These are phyloP conservation scores for Diaporthe vexans DNA, from an alignment of 2,329 filamentous ascomycete genomes.

Conservation along the genomic window DNA sequence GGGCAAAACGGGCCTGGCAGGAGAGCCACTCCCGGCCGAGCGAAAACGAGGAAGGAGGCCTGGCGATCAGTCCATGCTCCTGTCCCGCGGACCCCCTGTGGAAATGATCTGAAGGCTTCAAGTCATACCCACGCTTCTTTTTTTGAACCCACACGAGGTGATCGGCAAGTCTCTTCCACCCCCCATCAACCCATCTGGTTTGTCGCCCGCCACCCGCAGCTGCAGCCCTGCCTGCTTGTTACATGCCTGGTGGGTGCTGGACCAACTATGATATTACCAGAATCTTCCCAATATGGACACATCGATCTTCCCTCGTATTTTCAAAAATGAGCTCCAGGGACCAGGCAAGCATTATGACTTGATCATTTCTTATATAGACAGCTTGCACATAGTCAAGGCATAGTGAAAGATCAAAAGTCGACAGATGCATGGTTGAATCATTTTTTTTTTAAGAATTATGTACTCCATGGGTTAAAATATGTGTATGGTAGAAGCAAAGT, in stretches of 20 bases:
- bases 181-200: background rate
- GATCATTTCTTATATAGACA: background rate
- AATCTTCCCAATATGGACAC: constrained; percentile 2
- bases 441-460: constrained; percentile 3
- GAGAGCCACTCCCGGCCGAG: background rate
- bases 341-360: background rate
- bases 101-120: constrained; percentile 2
- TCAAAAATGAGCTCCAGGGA: background rate
- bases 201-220: constrained; percentile 18
- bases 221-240: constrained; percentile 29
- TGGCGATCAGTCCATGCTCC: constrained; percentile 9
- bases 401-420: background rate
- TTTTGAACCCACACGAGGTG: constrained; percentile 26
- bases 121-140: constrained; percentile 21
- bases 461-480: constrained; percentile 21
- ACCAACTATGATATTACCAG: background rate
- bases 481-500: constrained; percentile 13
- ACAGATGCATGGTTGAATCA: background rate
- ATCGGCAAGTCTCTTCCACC: constrained; percentile 14
- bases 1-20: background rate
- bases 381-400: background rate
- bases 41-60: constrained; percentile 3
- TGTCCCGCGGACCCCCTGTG: constrained; percentile 3
- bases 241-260: background rate
- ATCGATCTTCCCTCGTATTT: constrained; percentile 4